phyloP scores from a whole-genome alignment of 371 early-diverging fungal genomes.

The Mortierella sp. region DNA sequence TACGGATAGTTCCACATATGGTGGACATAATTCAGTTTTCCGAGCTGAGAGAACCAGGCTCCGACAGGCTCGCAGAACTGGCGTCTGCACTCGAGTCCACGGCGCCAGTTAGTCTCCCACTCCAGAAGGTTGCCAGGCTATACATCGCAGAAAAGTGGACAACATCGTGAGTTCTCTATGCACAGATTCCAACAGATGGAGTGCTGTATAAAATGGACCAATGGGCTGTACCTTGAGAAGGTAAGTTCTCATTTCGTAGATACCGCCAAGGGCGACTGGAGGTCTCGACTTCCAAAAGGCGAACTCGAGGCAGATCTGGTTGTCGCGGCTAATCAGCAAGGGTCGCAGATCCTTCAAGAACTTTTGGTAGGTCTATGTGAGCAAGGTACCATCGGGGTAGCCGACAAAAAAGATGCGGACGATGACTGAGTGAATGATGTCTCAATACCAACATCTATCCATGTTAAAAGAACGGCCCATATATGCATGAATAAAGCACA shows the following conservation, averaged over 20 bases:
- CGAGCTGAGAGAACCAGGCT: conserved; percentile 96
- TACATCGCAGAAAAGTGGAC: background rate
- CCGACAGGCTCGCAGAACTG: conserved; percentile 93
- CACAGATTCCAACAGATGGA: background rate
- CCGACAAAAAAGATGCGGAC: background rate
- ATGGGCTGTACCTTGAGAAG: conserved; percentile 70
- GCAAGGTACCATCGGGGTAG: background rate
- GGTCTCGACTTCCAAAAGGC: conserved; percentile 92
- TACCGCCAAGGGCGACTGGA: conserved; percentile 80
- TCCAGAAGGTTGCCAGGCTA: conserved; percentile 92
- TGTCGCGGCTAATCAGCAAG: conserved; percentile 80
- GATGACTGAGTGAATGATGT: background rate
- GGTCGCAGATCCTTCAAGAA: conserved; percentile 78
- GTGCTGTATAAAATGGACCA: background rate
- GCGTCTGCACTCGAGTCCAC: conserved; percentile 89
- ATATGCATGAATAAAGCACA: background rate
- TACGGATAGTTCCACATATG: conserved; percentile 95
- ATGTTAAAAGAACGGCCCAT: background rate
- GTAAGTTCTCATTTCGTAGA: conserved; percentile 94
- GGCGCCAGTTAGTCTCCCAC: conserved; percentile 94
- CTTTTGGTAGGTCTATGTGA: conserved; percentile 63
- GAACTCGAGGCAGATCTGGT: conserved; percentile 93
- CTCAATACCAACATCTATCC: background rate
- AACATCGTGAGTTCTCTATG: background rate
- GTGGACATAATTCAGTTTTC: conserved; percentile 90